phyloP scores from a whole-genome alignment of 2,329 filamentous ascomycete species.

The Chaetomiaceae sp. region DNA sequence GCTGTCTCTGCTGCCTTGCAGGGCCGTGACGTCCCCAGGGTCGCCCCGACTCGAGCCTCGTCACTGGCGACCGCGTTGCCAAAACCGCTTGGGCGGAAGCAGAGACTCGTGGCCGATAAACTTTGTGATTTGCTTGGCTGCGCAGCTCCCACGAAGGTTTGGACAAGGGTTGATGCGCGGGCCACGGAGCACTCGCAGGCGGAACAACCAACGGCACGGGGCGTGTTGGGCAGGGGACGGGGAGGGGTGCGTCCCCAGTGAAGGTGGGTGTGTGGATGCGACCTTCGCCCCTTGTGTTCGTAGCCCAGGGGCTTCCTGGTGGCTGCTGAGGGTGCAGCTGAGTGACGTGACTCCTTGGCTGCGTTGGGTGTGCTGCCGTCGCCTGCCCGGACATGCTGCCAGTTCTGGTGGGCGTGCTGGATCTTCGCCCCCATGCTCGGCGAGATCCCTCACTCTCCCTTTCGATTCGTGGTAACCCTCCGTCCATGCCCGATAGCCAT shows the following conservation, averaged over 20 bases:
- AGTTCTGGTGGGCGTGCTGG: constrained; percentile 10
- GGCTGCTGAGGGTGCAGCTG: constrained; percentile 9
- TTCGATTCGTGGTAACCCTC: constrained; percentile 17
- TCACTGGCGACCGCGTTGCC: too few relatives aligned
- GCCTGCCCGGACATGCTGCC: constrained; percentile 15
- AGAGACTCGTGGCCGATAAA: not conserved
- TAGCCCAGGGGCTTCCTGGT: not conserved
- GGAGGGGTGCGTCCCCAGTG: not conserved
- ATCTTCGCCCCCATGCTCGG: not conserved
- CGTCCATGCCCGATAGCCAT: constrained; percentile 16
- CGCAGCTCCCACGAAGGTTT: not conserved
- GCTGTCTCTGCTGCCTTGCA: not conserved
- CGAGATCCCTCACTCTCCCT: not conserved
- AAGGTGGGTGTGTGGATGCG: not conserved
- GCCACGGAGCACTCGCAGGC: not conserved
- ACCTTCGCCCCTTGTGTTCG: not conserved
- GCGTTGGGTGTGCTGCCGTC: constrained; percentile 9
- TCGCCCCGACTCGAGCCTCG: too few relatives aligned
- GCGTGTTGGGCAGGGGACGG: not conserved
- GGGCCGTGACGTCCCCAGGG: too few relatives aligned
- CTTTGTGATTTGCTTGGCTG: not conserved
- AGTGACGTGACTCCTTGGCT: constrained; percentile 20
- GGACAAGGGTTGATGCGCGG: not conserved
- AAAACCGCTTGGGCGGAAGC: not conserved
- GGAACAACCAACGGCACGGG: not conserved